Percentiles rank a stretch among this genome's conserved stretches.
Conservation (phyloP, 495 filamentous ascomycete genomes). For the Podospora anserina region DNA sequence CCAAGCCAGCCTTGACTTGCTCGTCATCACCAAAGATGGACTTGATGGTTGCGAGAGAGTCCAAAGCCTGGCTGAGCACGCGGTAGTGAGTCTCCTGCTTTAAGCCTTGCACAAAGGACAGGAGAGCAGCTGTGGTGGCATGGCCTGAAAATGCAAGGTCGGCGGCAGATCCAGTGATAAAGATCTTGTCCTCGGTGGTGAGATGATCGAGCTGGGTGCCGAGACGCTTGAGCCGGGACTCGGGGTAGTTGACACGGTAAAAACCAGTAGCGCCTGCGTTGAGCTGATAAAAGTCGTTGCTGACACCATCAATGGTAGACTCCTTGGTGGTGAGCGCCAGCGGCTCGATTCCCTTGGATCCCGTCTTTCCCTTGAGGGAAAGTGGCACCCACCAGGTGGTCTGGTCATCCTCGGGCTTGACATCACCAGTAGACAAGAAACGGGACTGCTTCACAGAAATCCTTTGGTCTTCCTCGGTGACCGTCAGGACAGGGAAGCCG, state of each 20-base stretch:
- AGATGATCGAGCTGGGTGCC: slow-evolving; percentile 69
- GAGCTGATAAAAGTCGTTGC: slow-evolving; percentile 84
- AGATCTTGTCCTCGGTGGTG: slow-evolving; percentile 84
- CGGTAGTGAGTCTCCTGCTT: slow-evolving; percentile 76
- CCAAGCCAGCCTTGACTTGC: slow-evolving; percentile 57
- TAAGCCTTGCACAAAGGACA: slow-evolving; percentile 78
- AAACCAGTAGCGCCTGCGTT: slow-evolving; percentile 87
- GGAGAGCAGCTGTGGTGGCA: slow-evolving; percentile 70
- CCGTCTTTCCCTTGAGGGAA: slow-evolving; percentile 62
- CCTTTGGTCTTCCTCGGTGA: slow-evolving; percentile 76
- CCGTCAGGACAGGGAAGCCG: slow-evolving; percentile 84
- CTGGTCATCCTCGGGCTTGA: slow-evolving; percentile 75
- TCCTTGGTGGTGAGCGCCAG: slow-evolving; percentile 71
- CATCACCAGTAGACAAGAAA: slow-evolving; percentile 87
- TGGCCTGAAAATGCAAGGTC: slow-evolving; percentile 86
- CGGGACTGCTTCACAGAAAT: slow-evolving; percentile 79
- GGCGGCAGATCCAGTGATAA: slow-evolving; percentile 84
- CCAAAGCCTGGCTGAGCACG: slow-evolving; percentile 82
- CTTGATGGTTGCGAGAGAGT: slow-evolving; percentile 57
- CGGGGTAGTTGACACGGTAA: slow-evolving; percentile 89
- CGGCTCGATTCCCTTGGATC: slow-evolving; percentile 44
- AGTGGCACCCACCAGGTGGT: slow-evolving; percentile 97
- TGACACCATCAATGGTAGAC: slow-evolving; percentile 67
- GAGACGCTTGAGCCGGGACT: slow-evolving; percentile 71
- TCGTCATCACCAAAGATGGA: slow-evolving; percentile 54